These are phyloP conservation scores for Haplosporangium gracile DNA, from an alignment of 192 early-diverging fungal species.

Conservation along the genomic window DNA sequence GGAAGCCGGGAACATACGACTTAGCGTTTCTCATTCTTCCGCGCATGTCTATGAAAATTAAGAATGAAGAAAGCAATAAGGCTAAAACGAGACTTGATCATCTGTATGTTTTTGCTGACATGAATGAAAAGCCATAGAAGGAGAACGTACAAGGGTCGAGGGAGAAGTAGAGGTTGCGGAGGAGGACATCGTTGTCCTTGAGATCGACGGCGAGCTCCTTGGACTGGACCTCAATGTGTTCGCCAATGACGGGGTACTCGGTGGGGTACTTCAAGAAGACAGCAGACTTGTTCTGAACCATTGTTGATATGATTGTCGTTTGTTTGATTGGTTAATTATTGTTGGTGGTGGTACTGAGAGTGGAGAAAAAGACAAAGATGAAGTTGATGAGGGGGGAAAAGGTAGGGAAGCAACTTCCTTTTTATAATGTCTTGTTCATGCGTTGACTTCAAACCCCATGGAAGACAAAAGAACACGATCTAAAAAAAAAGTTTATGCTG, in stretches of 20 bases:
- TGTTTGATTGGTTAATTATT: background rate
- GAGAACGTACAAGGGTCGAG: slow-evolving; percentile 83
- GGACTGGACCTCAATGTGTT: slow-evolving; percentile 65
- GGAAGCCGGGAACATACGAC: slow-evolving; percentile 38
- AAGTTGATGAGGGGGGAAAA: background rate
- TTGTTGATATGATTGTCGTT: slow-evolving; percentile 20
- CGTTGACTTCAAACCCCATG: background rate
- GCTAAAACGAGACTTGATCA: background rate
- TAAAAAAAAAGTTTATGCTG: background rate
- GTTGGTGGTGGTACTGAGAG: background rate
- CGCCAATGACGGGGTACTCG: slow-evolving; percentile 58
- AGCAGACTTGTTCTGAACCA: slow-evolving; percentile 63
- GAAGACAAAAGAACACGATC: background rate
- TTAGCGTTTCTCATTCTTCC: slow-evolving; percentile 44
- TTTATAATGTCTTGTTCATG: background rate
- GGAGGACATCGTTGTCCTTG: slow-evolving; percentile 61
- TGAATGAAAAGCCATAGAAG: slow-evolving; percentile 41
- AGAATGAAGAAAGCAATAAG: no score
- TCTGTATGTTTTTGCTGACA: slow-evolving; percentile 28
- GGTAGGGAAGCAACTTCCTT: background rate
- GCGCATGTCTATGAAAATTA: slow-evolving; percentile 36
- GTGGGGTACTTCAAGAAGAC: slow-evolving; percentile 60
- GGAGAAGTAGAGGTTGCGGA: slow-evolving; percentile 77
- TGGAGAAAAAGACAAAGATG: background rate
- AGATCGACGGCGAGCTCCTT: slow-evolving; percentile 63